Conservation (phyloP, 495 filamentous ascomycete genomes). For the Tuber indicum region DNA sequence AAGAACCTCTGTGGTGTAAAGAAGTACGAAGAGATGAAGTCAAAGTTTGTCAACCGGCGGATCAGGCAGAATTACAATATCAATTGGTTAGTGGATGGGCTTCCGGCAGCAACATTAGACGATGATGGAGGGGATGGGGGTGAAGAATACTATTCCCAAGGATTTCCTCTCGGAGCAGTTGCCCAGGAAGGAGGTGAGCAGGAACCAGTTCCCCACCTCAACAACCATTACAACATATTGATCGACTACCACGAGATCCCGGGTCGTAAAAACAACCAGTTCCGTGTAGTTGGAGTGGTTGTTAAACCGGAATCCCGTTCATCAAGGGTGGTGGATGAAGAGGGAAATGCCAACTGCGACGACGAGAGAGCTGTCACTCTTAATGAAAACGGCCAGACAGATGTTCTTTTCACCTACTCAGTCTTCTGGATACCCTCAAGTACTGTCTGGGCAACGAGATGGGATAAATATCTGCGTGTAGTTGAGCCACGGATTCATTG, state of each 20-base stretch:
- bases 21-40: conserved; percentile 59
- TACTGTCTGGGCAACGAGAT: conserved; percentile 89
- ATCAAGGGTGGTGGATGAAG: conserved; percentile 52
- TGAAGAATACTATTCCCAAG: conserved; percentile 73
- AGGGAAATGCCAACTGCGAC: conserved; percentile 44
- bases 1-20: conserved; percentile 63
- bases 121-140: conserved; percentile 60
- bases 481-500: conserved; percentile 96
- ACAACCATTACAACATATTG: conserved; percentile 93
- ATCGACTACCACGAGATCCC: conserved; percentile 81
- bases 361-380: conserved; percentile 52
- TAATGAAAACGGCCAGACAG: conserved; percentile 58
- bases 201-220: conserved; percentile 47
- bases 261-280: conserved; percentile 53
- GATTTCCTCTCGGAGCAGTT: conserved; percentile 70
- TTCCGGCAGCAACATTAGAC: conserved; percentile 77
- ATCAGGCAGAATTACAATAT: conserved; percentile 79
- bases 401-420: conserved; percentile 81
- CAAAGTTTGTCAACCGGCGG: conserved; percentile 71
- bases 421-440: conserved; percentile 73
- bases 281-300: conserved; percentile 81
- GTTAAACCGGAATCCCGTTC: conserved; percentile 70
- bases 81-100: conserved; percentile 91
- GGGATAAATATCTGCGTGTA: conserved; percentile 96
- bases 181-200: conserved; percentile 29